Conservation (phyloP, 2,329 filamentous ascomycete genomes). For the Botrytis hyacinthi region DNA sequence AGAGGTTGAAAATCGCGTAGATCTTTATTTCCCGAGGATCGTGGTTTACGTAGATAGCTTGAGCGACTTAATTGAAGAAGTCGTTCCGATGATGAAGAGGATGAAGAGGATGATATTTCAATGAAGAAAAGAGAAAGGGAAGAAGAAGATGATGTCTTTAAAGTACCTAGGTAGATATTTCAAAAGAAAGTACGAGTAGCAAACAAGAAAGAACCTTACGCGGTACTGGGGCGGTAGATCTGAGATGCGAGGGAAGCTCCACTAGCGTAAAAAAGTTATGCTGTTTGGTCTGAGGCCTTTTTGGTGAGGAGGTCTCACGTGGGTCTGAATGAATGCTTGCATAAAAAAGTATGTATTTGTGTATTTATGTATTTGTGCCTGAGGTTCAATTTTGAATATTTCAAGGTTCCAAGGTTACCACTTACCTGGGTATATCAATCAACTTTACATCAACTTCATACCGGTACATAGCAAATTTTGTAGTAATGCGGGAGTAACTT, state of each 20-base stretch:
- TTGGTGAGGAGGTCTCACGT: too few relatives aligned
- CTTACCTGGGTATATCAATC: too few relatives aligned
- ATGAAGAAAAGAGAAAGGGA: not conserved
- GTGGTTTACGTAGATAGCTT: not conserved
- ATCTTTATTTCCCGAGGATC: constrained; percentile 7
- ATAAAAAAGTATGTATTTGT: not conserved
- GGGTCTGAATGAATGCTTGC: not conserved
- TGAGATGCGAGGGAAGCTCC: not conserved
- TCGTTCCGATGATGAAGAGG: not conserved
- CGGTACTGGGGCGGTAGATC: constrained; percentile 9
- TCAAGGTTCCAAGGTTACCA: too few relatives aligned
- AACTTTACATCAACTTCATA: not conserved
- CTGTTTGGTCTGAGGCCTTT: not conserved
- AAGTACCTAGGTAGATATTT: not conserved
- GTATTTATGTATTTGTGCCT: not conserved
- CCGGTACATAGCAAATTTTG: not conserved
- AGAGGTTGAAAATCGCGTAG: not conserved
- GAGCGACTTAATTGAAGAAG: not conserved
- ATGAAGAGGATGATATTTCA: not conserved
- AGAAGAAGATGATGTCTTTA: not conserved
- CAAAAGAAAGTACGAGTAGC: not conserved
- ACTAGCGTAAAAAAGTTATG: constrained; percentile 2
- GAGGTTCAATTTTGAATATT: not conserved
- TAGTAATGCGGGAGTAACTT: not conserved
- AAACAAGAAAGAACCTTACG: constrained; percentile 3